These are phyloP conservation scores for Vitis vinifera DNA, from an alignment of 164 flowering plant genomes.

Conservation along the genomic window DNA sequence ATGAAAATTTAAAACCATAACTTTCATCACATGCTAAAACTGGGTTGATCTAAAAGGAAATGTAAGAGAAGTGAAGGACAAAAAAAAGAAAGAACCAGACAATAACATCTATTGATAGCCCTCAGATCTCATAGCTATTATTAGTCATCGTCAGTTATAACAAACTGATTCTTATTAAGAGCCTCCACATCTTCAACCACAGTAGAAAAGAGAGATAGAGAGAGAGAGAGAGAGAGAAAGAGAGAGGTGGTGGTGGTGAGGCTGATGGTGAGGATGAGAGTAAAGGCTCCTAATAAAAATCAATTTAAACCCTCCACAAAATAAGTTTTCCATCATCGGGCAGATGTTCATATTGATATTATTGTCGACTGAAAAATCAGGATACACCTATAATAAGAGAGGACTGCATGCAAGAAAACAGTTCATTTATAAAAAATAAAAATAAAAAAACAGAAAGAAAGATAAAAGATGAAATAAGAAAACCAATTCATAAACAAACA, in stretches of 20 bases:
- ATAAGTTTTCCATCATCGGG: slow-evolving; percentile 26
- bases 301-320: not conserved
- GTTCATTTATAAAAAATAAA: no score
- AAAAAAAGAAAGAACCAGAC: not conserved
- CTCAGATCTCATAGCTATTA: slow-evolving; percentile 30
- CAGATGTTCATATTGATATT: not conserved
- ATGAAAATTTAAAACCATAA: not conserved
- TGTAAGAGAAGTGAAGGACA: not conserved
- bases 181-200: slow-evolving; percentile 8
- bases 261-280: not conserved
- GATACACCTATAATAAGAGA: no score
- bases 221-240: not conserved
- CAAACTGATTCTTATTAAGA: slow-evolving; percentile 4
- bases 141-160: not conserved
- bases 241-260: not conserved
- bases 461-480: no score
- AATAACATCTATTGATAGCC: slow-evolving; percentile 4
- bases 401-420: no score
- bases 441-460: no score
- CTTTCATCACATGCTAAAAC: no score
- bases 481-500: no score
- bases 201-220: not conserved
- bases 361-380: no score
- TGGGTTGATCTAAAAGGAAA: no score
- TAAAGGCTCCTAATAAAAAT: slow-evolving; percentile 3